phyloP scores from a whole-genome alignment of 192 early-diverging fungal species.

The Backusella westeae region DNA sequence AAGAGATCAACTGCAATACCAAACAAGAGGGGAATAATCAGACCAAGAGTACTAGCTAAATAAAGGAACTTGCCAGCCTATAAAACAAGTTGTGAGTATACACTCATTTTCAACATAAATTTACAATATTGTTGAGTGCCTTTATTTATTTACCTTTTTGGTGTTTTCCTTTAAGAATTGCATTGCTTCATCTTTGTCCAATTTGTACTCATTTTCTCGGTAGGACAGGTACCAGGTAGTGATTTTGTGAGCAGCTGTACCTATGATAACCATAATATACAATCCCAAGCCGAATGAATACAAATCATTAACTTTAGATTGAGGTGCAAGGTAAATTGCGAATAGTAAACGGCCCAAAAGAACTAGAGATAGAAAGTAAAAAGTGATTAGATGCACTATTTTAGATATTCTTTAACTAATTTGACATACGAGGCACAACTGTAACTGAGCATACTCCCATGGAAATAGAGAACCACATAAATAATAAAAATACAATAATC shows the following conservation, averaged over 20 bases:
- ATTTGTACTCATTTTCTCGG: constrained; percentile 12
- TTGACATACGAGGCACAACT: constrained; percentile 44
- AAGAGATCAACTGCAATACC: constrained; percentile 76
- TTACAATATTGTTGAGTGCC: neutral
- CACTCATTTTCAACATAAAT: constrained; percentile 7
- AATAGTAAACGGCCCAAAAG: constrained; percentile 55
- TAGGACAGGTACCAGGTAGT: constrained; percentile 8
- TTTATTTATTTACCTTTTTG: constrained; percentile 18
- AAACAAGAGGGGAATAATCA: constrained; percentile 64
- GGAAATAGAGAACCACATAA: constrained; percentile 55
- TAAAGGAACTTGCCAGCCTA: constrained; percentile 45
- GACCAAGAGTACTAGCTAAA: constrained; percentile 52
- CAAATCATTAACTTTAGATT: constrained; percentile 71
- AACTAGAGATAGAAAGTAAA: constrained; percentile 45
- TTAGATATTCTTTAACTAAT: neutral
- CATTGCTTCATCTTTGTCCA: constrained; percentile 6
- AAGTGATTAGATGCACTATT: constrained; percentile 2
- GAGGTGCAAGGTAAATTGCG: constrained; percentile 40
- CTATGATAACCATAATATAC: constrained; percentile 42
- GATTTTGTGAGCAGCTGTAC: constrained; percentile 33
- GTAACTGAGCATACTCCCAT: constrained; percentile 49
- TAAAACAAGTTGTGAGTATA: neutral
- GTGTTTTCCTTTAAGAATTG: constrained; percentile 14
- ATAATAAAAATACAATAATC: constrained; percentile 44
- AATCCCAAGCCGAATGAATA: constrained; percentile 73